Evolutionary conservation across 2,329 filamentous ascomycete genomes (phyloP).

Genomic region (Thelonectria rubi): DNA sequence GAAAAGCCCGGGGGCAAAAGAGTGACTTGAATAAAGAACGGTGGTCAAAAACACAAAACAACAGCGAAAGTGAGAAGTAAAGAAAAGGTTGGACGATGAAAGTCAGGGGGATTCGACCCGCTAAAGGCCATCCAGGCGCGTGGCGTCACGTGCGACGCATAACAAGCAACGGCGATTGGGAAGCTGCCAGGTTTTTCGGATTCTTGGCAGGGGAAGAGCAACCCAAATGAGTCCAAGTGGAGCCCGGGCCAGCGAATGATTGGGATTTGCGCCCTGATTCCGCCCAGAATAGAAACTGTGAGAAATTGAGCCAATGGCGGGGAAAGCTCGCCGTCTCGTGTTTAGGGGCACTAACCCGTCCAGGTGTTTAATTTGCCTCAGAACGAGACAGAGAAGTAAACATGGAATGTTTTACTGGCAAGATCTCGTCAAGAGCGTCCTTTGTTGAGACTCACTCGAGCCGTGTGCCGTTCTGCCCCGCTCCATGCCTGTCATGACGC

Average conservation of each 20-base stretch:
- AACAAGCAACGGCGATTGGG: conserved; percentile 15
- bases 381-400: no score
- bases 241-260: conserved; percentile 32
- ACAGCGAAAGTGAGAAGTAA: conserved; percentile 19
- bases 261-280: conserved; percentile 25
- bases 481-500: conserved; percentile 1
- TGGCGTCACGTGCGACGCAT: conserved; percentile 34
- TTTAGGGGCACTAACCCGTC: conserved; percentile 24
- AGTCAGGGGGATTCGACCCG: conserved; percentile 34
- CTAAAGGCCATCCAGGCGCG: background rate
- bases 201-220: conserved; percentile 37
- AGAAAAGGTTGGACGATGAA: conserved; percentile 24
- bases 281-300: conserved; percentile 37
- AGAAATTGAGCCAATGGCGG: conserved; percentile 28
- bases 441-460: no score
- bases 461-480: no score
- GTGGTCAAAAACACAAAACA: conserved; percentile 30
- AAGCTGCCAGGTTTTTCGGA: conserved; percentile 31
- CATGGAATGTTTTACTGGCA: background rate
- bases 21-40: conserved; percentile 39
- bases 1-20: conserved; percentile 34
- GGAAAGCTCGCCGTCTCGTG: conserved; percentile 32
- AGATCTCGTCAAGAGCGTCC: background rate
- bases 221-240: conserved; percentile 29
- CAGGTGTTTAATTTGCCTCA: conserved; percentile 33